Percentiles rank a stretch among this genome's conserved stretches.
phyloP scores from a whole-genome alignment of 805 yeast genomes.

The Lachancea thermotolerans region DNA sequence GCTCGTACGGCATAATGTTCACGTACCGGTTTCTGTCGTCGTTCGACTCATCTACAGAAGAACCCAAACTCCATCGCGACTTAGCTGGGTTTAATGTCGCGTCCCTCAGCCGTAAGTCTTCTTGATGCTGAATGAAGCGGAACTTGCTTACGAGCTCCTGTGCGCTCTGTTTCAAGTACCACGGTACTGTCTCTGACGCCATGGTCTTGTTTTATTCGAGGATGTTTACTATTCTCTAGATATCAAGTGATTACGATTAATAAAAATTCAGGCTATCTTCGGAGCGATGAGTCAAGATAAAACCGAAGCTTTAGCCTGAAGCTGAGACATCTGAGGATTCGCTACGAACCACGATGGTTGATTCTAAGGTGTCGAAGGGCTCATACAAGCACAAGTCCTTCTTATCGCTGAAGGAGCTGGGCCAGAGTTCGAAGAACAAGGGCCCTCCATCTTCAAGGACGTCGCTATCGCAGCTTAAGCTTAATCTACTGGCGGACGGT shows the following conservation, averaged over 20 bases:
- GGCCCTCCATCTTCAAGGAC: constrained; percentile 24
- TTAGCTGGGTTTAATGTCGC: constrained; percentile 25
- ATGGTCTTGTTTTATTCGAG: not conserved
- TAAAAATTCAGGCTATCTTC: too few relatives aligned
- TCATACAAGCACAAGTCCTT: constrained; percentile 23
- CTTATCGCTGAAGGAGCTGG: constrained; percentile 14
- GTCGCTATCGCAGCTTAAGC: constrained; percentile 32
- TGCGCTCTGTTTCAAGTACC: constrained; percentile 26
- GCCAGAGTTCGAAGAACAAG: not conserved
- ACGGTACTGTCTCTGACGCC: constrained; percentile 11
- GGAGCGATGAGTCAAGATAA: too few relatives aligned
- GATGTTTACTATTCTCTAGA: not conserved
- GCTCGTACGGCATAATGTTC: constrained; percentile 62
- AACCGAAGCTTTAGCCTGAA: too few relatives aligned
- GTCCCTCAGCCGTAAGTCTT: constrained; percentile 35
- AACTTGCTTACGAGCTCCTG: constrained; percentile 26
- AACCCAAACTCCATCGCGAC: constrained; percentile 30
- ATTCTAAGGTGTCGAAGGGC: constrained; percentile 18
- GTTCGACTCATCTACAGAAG: constrained; percentile 20
- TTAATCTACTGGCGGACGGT: constrained; percentile 24
- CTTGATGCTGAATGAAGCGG: constrained; percentile 30
- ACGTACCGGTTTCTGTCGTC: constrained; percentile 49
- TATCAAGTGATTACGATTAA: not conserved
- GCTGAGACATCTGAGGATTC: too few relatives aligned
- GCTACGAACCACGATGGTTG: too few relatives aligned